phyloP scores from a whole-genome alignment of 2,329 filamentous ascomycete genomes.

The Alternaria gansuensis region DNA sequence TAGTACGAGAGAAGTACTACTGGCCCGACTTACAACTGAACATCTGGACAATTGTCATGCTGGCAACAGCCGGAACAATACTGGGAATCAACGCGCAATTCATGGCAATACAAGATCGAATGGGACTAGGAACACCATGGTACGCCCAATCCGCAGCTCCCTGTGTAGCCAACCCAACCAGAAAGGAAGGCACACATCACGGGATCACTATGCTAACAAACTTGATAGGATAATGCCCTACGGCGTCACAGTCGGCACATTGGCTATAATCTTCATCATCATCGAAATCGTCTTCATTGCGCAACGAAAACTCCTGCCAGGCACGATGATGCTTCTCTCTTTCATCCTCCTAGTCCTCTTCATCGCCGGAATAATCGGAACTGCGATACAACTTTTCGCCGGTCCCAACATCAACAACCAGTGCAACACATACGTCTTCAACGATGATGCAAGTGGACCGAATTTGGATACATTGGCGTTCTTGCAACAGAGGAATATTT shows the following conservation, averaged over 20 bases:
- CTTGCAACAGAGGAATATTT: slow-evolving; percentile 70
- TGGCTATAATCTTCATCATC: slow-evolving; percentile 67
- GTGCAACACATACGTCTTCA: slow-evolving; percentile 66
- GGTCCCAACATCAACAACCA: slow-evolving; percentile 66
- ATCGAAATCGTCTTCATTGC: slow-evolving; percentile 66
- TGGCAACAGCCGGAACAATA: slow-evolving; percentile 65
- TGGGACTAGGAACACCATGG: slow-evolving; percentile 68
- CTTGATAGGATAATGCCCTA: slow-evolving; percentile 69
- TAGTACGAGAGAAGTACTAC: slow-evolving; percentile 64
- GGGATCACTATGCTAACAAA: neutral
- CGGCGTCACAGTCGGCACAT: slow-evolving; percentile 65
- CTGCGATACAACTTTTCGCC: slow-evolving; percentile 68
- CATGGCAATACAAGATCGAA: slow-evolving; percentile 65
- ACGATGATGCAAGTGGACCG: slow-evolving; percentile 58
- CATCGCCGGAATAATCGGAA: slow-evolving; percentile 70
- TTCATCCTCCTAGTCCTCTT: slow-evolving; percentile 70
- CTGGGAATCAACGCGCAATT: slow-evolving; percentile 70
- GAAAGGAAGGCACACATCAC: neutral
- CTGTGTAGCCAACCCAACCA: neutral
- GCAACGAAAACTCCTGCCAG: slow-evolving; percentile 65
- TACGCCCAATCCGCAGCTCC: slow-evolving; percentile 46
- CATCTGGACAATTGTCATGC: slow-evolving; percentile 70
- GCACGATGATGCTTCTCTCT: slow-evolving; percentile 66
- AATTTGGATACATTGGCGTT: slow-evolving; percentile 67
- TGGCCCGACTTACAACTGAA: slow-evolving; percentile 73